Conservation (phyloP, 2,329 filamentous ascomycete species). For the Pseudonectria foliicola region DNA sequence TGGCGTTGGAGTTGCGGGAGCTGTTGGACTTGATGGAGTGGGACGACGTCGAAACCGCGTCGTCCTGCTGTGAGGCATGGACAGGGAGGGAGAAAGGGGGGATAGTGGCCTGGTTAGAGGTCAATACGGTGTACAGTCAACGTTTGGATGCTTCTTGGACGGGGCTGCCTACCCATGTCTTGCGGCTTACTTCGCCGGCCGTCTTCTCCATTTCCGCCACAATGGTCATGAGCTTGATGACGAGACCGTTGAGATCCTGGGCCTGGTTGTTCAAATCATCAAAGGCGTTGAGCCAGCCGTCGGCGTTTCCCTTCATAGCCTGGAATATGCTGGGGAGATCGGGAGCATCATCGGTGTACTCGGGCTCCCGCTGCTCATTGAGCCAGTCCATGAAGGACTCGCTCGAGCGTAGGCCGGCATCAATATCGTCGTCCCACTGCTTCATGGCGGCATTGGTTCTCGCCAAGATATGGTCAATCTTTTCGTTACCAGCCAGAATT, state of each 20-base stretch:
- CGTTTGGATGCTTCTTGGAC: neutral
- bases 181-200: constrained; percentile 75
- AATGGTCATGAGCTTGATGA: constrained; percentile 68
- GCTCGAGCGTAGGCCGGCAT: constrained; percentile 69
- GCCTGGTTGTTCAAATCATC: constrained; percentile 67
- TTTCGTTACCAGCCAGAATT: constrained; percentile 80
- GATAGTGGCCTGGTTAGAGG: constrained; percentile 14
- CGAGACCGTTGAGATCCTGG: constrained; percentile 58
- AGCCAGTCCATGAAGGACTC: constrained; percentile 73
- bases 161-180: constrained; percentile 55
- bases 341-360: constrained; percentile 54
- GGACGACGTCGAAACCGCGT: constrained; percentile 4
- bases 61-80: constrained; percentile 6
- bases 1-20: neutral
- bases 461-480: constrained; percentile 83
- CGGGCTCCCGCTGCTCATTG: constrained; percentile 53
- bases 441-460: constrained; percentile 70
- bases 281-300: constrained; percentile 82
- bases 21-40: constrained; percentile 6
- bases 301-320: constrained; percentile 88
- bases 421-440: constrained; percentile 70
- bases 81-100: constrained; percentile 19
- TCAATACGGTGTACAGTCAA: neutral
- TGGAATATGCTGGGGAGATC: constrained; percentile 66
- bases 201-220: constrained; percentile 81